Percentiles rank a stretch among this genome's conserved stretches.
These are phyloP conservation scores for Mycena crocata DNA, from an alignment of 768 basidiomycete species.

Conservation along the genomic window DNA sequence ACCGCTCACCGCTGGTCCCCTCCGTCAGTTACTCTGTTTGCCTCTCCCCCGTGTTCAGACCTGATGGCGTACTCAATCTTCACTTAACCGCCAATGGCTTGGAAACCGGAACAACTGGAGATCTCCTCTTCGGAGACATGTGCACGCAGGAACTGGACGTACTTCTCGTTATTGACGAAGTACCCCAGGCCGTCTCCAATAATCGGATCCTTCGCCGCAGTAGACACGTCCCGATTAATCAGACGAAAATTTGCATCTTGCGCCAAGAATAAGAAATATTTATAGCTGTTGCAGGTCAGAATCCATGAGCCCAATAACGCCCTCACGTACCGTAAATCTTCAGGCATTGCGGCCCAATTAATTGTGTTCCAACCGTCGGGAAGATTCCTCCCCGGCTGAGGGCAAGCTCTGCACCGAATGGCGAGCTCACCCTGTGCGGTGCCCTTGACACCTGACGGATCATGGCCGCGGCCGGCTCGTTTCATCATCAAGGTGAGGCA, in stretches of 20 bases:
- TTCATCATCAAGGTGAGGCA: background rate
- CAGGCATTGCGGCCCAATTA: background rate
- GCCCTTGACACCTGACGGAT: background rate
- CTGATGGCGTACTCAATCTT: no score
- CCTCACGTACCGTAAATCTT: background rate
- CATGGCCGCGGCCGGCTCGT: conserved; percentile 4
- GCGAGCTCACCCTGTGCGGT: conserved; percentile 9
- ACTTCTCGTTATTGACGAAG: background rate
- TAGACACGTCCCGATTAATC: background rate
- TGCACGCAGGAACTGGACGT: background rate
- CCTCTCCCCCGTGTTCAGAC: no score
- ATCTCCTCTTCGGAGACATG: conserved; percentile 14
- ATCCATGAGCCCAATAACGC: background rate
- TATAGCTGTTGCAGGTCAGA: background rate
- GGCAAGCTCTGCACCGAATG: conserved; percentile 17
- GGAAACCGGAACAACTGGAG: conserved; percentile 12
- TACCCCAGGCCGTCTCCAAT: background rate
- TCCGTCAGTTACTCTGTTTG: no score
- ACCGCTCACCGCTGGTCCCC: no score
- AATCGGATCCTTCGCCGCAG: background rate
- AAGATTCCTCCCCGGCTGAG: conserved; percentile 5
- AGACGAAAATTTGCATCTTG: background rate
- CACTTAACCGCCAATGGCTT: no score
- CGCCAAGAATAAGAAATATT: background rate
- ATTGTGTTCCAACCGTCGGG: conserved; percentile 10